Conservation (phyloP, 2,329 filamentous ascomycete species). For the Sporothrix pallida region DNA sequence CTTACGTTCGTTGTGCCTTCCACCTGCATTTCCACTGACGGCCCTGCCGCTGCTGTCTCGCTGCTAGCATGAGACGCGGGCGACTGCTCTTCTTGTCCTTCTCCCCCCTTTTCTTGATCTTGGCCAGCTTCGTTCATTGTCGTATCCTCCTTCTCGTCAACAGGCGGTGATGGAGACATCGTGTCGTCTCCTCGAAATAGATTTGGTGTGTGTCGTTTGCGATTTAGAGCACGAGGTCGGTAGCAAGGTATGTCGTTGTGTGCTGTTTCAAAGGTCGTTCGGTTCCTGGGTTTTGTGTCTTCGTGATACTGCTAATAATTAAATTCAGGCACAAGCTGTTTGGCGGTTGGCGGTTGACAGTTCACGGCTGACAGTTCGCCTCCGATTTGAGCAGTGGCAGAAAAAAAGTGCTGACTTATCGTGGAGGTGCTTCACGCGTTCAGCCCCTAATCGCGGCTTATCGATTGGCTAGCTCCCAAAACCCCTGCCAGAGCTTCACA, state of each 20-base stretch:
- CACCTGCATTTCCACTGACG: not conserved
- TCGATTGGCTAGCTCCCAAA: not conserved
- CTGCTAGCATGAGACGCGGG: slow-evolving; percentile 15
- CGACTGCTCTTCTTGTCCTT: not conserved
- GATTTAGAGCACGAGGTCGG: not conserved
- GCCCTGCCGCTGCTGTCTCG: slow-evolving; percentile 7
- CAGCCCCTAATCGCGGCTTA: not conserved
- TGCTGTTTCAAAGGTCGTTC: no score
- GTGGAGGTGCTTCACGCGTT: not conserved
- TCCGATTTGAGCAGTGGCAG: not conserved
- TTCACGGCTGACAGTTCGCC: no score
- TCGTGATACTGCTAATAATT: no score
- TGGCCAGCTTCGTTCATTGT: no score
- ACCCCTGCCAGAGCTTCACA: not conserved
- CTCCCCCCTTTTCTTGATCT: not conserved
- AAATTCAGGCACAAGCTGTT: no score
- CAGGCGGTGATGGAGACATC: not conserved
- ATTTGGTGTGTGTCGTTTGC: not conserved
- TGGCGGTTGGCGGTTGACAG: not conserved
- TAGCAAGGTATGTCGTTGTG: no score
- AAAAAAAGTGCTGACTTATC: slow-evolving; percentile 9
- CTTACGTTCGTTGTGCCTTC: not conserved
- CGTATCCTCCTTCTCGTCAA: not conserved
- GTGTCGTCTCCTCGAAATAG: not conserved
- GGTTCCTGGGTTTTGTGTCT: no score